Evolutionary conservation across 805 yeast genomes (phyloP).

Genomic region (Ogataea parapolymorpha): DNA sequence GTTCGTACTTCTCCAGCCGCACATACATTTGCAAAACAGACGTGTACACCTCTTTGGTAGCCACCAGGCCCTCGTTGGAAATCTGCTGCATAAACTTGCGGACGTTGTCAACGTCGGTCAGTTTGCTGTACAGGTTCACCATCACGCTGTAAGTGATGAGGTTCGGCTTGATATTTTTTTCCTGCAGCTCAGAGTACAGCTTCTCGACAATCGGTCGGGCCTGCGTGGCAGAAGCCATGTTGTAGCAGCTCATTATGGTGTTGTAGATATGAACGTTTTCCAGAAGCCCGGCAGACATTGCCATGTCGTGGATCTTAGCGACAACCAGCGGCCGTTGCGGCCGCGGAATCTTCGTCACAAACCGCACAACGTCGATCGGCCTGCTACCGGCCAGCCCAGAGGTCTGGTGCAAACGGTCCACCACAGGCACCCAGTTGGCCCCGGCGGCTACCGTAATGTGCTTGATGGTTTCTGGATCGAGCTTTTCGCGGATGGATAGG

Average conservation of each 20-base stretch:
- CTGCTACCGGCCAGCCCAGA: constrained; percentile 35
- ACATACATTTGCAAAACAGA: constrained; percentile 62
- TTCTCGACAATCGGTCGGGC: constrained; percentile 32
- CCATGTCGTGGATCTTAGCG: constrained; percentile 36
- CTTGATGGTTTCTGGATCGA: constrained; percentile 39
- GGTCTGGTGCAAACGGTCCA: constrained; percentile 34
- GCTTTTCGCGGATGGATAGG: constrained; percentile 30
- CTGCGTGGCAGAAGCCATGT: constrained; percentile 14
- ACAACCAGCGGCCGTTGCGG: constrained; percentile 34
- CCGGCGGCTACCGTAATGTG: constrained; percentile 37
- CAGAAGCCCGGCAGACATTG: constrained; percentile 33
- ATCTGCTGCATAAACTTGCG: constrained; percentile 38
- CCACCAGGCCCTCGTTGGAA: constrained; percentile 37
- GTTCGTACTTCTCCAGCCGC: constrained; percentile 44
- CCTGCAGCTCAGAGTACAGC: constrained; percentile 29
- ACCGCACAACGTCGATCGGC: constrained; percentile 33
- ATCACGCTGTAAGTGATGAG: constrained; percentile 42
- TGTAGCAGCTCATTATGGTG: constrained; percentile 35
- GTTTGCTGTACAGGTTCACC: constrained; percentile 45
- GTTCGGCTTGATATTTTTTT: constrained; percentile 31
- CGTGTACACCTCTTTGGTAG: constrained; percentile 47
- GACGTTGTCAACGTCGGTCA: constrained; percentile 36
- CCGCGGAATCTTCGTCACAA: constrained; percentile 42
- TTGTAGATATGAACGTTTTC: constrained; percentile 35
- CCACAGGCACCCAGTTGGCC: constrained; percentile 48